Conservation (phyloP, 306 rosid species). For the Cicer judaicum region DNA sequence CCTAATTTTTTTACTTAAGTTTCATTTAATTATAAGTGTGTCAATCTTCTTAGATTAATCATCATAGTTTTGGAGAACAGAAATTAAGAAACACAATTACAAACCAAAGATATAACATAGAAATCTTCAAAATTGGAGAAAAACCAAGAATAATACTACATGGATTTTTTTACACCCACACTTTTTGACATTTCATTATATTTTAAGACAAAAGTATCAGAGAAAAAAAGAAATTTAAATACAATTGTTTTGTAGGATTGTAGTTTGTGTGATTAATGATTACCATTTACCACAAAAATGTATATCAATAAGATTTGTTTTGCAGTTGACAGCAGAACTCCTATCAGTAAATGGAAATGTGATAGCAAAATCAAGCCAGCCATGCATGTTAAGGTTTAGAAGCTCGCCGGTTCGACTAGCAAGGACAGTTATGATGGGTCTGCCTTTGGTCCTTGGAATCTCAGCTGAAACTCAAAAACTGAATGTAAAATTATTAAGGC, state of each 20-base stretch:
- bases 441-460: constrained; percentile 75
- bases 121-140: no score
- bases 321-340: constrained; percentile 71
- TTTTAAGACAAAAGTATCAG: no score
- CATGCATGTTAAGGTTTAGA: constrained; percentile 78
- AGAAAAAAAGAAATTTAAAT: not conserved
- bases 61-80: no score
- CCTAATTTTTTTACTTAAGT: not conserved
- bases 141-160: no score
- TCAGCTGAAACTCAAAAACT: constrained; percentile 67
- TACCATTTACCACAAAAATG: not conserved
- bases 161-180: no score
- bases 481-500: constrained; percentile 52
- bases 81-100: no score
- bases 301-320: not conserved
- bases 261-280: constrained; percentile 4
- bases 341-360: constrained; percentile 62
- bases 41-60: no score
- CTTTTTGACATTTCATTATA: no score
- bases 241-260: not conserved
- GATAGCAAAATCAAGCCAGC: constrained; percentile 65
- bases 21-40: not conserved
- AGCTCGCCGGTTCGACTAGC: constrained; percentile 71
- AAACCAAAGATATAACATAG: no score
- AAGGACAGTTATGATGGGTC: constrained; percentile 59